phyloP scores from a whole-genome alignment of 1,284 basidiomycete genomes.

The Puccinia novopanici region DNA sequence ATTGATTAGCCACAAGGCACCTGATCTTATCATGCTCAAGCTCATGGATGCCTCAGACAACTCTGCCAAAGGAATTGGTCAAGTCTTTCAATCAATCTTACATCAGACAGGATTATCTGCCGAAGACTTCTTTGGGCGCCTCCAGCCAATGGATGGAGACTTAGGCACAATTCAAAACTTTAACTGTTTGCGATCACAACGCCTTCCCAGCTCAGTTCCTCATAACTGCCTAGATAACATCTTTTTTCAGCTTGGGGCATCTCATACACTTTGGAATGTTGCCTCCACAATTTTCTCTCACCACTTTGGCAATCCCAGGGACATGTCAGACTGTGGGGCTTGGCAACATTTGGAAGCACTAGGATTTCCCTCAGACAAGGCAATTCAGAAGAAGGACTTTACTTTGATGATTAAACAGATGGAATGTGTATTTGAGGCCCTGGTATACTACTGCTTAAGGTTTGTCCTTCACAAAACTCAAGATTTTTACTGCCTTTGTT shows the following conservation, averaged over 20 bases:
- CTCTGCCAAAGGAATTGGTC: constrained; percentile 6
- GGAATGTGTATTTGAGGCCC: background rate
- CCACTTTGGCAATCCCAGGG: background rate
- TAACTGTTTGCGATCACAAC: background rate
- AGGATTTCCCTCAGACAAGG: too few species aligned
- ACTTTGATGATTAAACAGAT: too few species aligned
- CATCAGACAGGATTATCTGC: background rate
- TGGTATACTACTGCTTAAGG: background rate
- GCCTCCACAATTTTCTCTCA: background rate
- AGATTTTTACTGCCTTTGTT: too few species aligned
- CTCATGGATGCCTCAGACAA: constrained; percentile 24
- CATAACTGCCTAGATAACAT: background rate
- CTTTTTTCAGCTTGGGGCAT: background rate
- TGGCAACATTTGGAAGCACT: too few species aligned
- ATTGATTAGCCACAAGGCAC: background rate
- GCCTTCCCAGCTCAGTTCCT: background rate
- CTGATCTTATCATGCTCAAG: constrained; percentile 31
- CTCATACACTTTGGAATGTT: constrained; percentile 23
- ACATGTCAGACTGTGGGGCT: constrained; percentile 6
- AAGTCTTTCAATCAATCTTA: constrained; percentile 16
- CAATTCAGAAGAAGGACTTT: too few species aligned
- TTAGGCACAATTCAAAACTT: too few species aligned
- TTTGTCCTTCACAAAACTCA: background rate
- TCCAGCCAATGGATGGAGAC: constrained; percentile 26
- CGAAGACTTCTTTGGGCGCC: background rate